phyloP scores from a whole-genome alignment of 2,329 filamentous ascomycete species.

The Colletotrichum echinochloae region DNA sequence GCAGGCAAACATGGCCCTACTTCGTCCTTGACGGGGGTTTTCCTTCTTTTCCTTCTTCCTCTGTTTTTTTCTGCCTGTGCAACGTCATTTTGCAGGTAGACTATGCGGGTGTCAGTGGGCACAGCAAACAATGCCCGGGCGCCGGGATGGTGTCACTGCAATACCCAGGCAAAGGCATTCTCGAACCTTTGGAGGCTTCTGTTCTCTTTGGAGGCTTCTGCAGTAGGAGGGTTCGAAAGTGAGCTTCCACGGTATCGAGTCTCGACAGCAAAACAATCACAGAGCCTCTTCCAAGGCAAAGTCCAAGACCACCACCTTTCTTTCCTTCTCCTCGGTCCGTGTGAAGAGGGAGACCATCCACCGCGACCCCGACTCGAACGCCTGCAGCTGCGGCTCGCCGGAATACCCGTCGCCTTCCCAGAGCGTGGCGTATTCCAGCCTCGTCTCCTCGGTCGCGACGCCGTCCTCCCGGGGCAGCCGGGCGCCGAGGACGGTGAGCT shows the following conservation, averaged over 20 bases:
- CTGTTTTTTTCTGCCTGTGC: not conserved
- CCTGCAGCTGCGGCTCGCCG: conserved; percentile 35
- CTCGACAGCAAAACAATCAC: not conserved
- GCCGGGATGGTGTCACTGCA: not conserved
- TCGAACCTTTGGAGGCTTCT: not conserved
- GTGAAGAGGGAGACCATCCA: conserved; percentile 29
- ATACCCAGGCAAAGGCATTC: no score
- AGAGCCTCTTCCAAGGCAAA: conserved; percentile 19
- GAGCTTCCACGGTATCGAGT: no score
- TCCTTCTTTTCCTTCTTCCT: not conserved
- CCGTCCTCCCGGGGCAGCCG: not conserved
- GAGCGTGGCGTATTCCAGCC: conserved; percentile 17
- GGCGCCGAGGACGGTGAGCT: conserved; percentile 25
- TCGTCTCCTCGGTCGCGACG: not conserved
- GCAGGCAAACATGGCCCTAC: conserved; percentile 12
- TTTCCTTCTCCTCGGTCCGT: conserved; percentile 33
- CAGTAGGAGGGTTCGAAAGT: not conserved
- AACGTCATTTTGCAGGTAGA: conserved; percentile 21
- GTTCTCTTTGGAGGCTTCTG: not conserved
- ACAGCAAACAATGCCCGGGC: not conserved
- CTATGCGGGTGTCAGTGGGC: not conserved
- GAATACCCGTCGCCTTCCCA: conserved; percentile 33
- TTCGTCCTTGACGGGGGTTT: not conserved
- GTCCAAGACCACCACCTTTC: conserved; percentile 34
- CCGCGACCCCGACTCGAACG: conserved; percentile 27